A percentile compares a stretch with the other conserved stretches of the same genome.
These are phyloP conservation scores for Elongisporangium senticosum DNA, from an alignment of 352 stramenopile genomes.

Conservation along the genomic window DNA sequence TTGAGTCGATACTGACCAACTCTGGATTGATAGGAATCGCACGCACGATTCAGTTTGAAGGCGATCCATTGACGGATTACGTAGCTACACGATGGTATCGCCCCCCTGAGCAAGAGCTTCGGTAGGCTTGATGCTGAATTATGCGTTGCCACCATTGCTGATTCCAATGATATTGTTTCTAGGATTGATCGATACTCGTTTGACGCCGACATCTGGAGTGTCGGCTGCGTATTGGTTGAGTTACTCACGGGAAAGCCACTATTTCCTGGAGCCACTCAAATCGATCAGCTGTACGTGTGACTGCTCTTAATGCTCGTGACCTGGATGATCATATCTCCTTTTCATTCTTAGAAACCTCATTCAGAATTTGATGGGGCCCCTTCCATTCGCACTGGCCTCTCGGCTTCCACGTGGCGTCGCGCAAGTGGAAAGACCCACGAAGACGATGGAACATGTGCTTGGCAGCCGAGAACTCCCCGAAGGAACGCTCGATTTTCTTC, in stretches of 20 bases:
- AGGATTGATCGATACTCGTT: constrained; percentile 79
- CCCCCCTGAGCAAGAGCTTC: constrained; percentile 74
- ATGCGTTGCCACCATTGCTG: not conserved
- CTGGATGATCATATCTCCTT: not conserved
- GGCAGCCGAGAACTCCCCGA: constrained; percentile 33
- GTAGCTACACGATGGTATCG: constrained; percentile 81
- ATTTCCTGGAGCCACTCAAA: constrained; percentile 70
- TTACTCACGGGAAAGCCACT: constrained; percentile 68
- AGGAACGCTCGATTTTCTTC: constrained; percentile 65
- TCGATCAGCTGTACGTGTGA: constrained; percentile 65
- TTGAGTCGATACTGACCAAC: not conserved
- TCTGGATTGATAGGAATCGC: constrained; percentile 35
- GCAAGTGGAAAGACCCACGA: constrained; percentile 27
- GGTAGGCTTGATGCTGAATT: constrained; percentile 16
- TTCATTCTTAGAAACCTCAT: constrained; percentile 53
- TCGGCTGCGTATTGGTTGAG: constrained; percentile 72
- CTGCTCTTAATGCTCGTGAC: constrained; percentile 1
- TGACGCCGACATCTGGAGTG: constrained; percentile 77
- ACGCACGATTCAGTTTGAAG: constrained; percentile 71
- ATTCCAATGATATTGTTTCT: not conserved
- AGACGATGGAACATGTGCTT: constrained; percentile 42
- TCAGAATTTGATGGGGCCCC: constrained; percentile 54
- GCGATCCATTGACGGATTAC: constrained; percentile 72
- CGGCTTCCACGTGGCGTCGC: constrained; percentile 50
- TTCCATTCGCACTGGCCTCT: constrained; percentile 32